Conservation (phyloP, 2,329 filamentous ascomycete genomes). For the Fusarium verticillioides region DNA sequence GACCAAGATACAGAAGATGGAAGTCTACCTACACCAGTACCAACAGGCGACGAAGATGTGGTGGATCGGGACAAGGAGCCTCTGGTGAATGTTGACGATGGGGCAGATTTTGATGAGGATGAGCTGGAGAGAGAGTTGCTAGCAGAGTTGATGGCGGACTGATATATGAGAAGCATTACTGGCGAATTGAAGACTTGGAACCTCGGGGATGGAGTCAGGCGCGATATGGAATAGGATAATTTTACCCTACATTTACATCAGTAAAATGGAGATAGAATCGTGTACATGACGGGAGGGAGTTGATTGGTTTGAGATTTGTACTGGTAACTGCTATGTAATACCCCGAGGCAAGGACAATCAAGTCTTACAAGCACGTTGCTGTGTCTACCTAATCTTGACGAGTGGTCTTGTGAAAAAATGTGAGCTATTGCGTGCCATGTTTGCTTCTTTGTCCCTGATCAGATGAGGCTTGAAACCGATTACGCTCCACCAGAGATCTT, state of each 20-base stretch:
- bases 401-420: not conserved
- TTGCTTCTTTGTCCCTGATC: not conserved
- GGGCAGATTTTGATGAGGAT: slow-evolving; percentile 61
- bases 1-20: slow-evolving; percentile 49
- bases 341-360: slow-evolving; percentile 28
- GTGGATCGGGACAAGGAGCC: slow-evolving; percentile 46
- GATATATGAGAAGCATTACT: slow-evolving; percentile 64
- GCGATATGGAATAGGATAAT: not conserved
- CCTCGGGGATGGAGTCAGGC: slow-evolving; percentile 6
- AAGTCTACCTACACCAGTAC: slow-evolving; percentile 55
- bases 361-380: slow-evolving; percentile 3
- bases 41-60: slow-evolving; percentile 49
- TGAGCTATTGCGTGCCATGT: not conserved
- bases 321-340: slow-evolving; percentile 14
- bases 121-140: slow-evolving; percentile 73
- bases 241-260: not conserved
- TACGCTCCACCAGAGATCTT: slow-evolving; percentile 5
- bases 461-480: not conserved
- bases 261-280: slow-evolving; percentile 21
- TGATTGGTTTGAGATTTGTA: slow-evolving; percentile 6
- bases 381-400: not conserved
- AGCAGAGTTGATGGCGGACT: slow-evolving; percentile 64
- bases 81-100: slow-evolving; percentile 44
- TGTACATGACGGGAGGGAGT: slow-evolving; percentile 12
- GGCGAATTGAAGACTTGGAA: slow-evolving; percentile 43